Percentiles rank a stretch among this genome's conserved stretches.
Evolutionary conservation across 129 eudicot genomes (phyloP).

Genomic region (Arctium lappa): DNA sequence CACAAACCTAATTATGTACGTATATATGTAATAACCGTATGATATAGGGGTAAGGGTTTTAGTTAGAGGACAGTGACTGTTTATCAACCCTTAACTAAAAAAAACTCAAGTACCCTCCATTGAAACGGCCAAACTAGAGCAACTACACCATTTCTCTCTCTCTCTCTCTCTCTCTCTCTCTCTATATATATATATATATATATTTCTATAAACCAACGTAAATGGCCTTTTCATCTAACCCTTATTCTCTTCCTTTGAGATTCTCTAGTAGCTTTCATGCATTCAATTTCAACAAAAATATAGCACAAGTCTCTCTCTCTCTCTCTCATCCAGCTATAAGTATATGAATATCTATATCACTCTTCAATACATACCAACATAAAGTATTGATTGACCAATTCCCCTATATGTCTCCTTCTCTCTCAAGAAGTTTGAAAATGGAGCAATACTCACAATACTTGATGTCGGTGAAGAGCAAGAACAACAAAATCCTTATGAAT

Average conservation of each 20-base stretch:
- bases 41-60: slow-evolving; percentile 22
- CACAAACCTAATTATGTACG: slow-evolving; percentile 9
- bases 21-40: background rate
- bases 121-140: slow-evolving; percentile 32
- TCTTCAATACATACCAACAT: slow-evolving; percentile 5
- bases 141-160: background rate
- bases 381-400: background rate
- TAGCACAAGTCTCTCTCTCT: background rate
- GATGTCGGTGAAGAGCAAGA: slow-evolving; percentile 44
- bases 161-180: slow-evolving; percentile 2
- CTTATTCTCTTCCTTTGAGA: slow-evolving; percentile 34
- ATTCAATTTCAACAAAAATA: slow-evolving; percentile 26
- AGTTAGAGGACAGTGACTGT: slow-evolving; percentile 35
- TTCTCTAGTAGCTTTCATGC: slow-evolving; percentile 56
- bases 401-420: slow-evolving; percentile 10
- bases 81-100: slow-evolving; percentile 34
- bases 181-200: too few relatives aligned
- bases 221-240: slow-evolving; percentile 36
- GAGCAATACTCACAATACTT: slow-evolving; percentile 56
- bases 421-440: slow-evolving; percentile 28
- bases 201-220: slow-evolving; percentile 20
- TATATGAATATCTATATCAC: background rate
- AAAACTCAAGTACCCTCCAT: slow-evolving; percentile 33
- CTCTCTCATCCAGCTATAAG: slow-evolving; percentile 8
- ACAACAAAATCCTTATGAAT: slow-evolving; percentile 15